These are phyloP conservation scores for Apiospora koreana DNA, from an alignment of 2,329 filamentous ascomycete genomes.

Conservation along the genomic window DNA sequence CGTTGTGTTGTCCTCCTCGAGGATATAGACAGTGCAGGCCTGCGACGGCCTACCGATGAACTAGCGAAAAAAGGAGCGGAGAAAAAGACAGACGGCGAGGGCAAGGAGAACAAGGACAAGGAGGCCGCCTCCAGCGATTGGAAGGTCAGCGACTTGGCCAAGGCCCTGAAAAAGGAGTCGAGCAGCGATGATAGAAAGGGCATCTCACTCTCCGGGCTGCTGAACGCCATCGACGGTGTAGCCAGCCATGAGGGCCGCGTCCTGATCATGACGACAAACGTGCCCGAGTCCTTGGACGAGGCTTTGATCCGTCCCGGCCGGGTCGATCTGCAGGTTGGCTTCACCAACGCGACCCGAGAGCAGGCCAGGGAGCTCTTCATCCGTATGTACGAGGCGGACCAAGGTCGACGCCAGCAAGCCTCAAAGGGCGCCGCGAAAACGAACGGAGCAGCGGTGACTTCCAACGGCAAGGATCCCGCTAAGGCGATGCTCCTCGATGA, in stretches of 20 bases:
- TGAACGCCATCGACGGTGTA: constrained; percentile 84
- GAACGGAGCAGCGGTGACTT: neutral
- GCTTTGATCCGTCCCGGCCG: constrained; percentile 74
- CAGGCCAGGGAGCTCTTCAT: constrained; percentile 61
- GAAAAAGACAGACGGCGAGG: constrained; percentile 18
- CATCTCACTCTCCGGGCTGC: constrained; percentile 76
- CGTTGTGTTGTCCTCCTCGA: constrained; percentile 68
- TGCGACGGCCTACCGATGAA: constrained; percentile 43
- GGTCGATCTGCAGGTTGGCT: constrained; percentile 69
- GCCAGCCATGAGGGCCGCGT: constrained; percentile 77
- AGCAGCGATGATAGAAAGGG: constrained; percentile 40
- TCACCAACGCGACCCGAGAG: constrained; percentile 56
- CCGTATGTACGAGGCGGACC: constrained; percentile 58
- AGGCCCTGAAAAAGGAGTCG: constrained; percentile 43
- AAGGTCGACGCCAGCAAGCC: constrained; percentile 19
- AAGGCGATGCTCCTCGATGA: neutral
- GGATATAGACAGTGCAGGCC: constrained; percentile 68
- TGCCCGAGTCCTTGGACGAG: constrained; percentile 70
- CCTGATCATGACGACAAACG: constrained; percentile 82
- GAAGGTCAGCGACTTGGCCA: constrained; percentile 44
- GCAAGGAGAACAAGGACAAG: constrained; percentile 15
- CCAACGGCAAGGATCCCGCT: constrained; percentile 1
- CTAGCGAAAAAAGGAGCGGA: constrained; percentile 19
- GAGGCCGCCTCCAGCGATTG: constrained; percentile 28
- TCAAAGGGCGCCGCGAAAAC: constrained; percentile 8